Percentiles rank a stretch among this genome's conserved stretches.
phyloP scores from a whole-genome alignment of 768 basidiomycete genomes.

The Mycena rosella region DNA sequence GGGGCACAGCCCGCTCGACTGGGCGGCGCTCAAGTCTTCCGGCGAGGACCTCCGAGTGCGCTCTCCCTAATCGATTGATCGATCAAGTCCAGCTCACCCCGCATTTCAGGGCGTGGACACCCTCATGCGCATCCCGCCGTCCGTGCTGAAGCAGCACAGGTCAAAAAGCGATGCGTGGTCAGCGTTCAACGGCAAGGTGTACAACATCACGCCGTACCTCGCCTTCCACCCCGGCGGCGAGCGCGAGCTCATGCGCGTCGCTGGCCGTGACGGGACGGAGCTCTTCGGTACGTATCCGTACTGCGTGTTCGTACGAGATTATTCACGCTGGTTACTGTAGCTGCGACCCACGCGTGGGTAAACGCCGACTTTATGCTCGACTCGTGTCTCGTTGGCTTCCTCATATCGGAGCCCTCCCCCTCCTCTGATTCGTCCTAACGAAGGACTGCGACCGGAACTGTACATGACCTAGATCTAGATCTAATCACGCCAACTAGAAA shows the following conservation, averaged over 20 bases:
- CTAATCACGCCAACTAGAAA: not conserved
- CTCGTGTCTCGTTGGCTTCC: constrained; percentile 90
- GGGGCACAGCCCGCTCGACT: constrained; percentile 93
- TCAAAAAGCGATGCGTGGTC: constrained; percentile 93
- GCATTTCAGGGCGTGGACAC: constrained; percentile 86
- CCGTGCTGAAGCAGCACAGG: constrained; percentile 84
- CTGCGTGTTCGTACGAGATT: constrained; percentile 8
- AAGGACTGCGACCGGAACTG: constrained; percentile 38
- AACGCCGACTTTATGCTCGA: constrained; percentile 97
- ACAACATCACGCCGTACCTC: constrained; percentile 95
- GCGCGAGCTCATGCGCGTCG: constrained; percentile 93
- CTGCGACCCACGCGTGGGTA: constrained; percentile 95
- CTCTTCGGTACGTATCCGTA: constrained; percentile 80
- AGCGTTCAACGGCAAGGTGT: constrained; percentile 92
- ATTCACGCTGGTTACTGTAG: constrained; percentile 53
- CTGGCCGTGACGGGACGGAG: constrained; percentile 94
- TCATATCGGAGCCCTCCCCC: constrained; percentile 76
- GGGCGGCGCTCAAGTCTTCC: constrained; percentile 89
- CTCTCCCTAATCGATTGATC: too few relatives aligned
- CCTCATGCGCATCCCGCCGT: constrained; percentile 78
- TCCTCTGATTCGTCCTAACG: constrained; percentile 47
- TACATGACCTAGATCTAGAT: constrained; percentile 7
- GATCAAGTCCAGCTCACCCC: too few relatives aligned
- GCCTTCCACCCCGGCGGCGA: constrained; percentile 95
- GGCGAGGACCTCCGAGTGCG: constrained; percentile 84